Base-by-base conservation (phyloP, 1,139 yeast species). In the Yamadazyma oceani region DNA sequence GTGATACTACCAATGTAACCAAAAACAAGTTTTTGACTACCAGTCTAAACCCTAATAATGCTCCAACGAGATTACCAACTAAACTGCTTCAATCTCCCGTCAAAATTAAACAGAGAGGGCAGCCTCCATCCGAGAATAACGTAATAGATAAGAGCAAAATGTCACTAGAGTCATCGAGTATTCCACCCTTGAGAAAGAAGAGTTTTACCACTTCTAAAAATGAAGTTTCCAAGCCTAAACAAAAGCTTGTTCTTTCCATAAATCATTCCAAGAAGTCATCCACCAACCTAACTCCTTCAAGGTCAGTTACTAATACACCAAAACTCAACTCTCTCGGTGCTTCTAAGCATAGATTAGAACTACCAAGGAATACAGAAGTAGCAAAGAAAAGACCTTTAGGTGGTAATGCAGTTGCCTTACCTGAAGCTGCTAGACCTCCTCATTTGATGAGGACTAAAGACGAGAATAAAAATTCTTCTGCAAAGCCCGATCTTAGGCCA, bases 11-110 rank as follows among this genome's bases (percentile, higher is more conserved):
- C 25, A 36, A 42, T 12, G 30, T 38, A 13, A 40, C 53, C 26
- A 62, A 58, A 41, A 67, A 66, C 37, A 54, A 60, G 42, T 66
- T 68, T 39, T 54, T 68, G 31, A 62, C 72, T 0, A 66, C 73
- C 3, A 60, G 66, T 3, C 50, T 68, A 23, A 62, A 61, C 17
- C 45, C 47, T 2, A 41, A 40, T 12, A 42, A 43, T 4, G 34
- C 40, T 14, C 30, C 40, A 19, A 32, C 42, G 1, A 32, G 41
- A 12, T 38, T 38, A 23, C 33, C 40, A 1, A 38, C 39, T 2
- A 36, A 32, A 19, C 17, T 36, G 12, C 40, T 37, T 28, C 33
- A 23, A 22, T 44, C 49, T 3, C 51, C 52, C 4, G 30, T 38
- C 11, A 40, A 43, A 31, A 17, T 32, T 13, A 38, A 25, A 14